Conservation (phyloP, 768 basidiomycete species). For the Serendipita sp. region DNA sequence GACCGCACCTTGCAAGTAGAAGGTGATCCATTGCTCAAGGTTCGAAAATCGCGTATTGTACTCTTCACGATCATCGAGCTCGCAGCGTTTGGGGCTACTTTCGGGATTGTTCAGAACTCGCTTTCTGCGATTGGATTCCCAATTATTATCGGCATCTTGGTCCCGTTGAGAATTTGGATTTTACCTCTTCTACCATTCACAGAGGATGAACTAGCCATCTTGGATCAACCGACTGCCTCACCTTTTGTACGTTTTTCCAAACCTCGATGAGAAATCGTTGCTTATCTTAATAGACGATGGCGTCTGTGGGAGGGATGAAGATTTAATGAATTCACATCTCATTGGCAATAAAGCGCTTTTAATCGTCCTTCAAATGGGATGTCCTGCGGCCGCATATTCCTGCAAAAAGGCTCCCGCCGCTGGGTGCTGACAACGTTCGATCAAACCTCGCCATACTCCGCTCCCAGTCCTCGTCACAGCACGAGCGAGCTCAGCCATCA, state of each 20-base stretch:
- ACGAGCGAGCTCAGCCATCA: not conserved
- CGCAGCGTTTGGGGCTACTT: slow-evolving; percentile 70
- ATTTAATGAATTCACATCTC: not conserved
- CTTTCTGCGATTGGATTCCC: slow-evolving; percentile 84
- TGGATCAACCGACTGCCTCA: slow-evolving; percentile 85
- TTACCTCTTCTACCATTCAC: slow-evolving; percentile 66
- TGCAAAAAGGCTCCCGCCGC: slow-evolving; percentile 19
- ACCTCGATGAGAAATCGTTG: not conserved
- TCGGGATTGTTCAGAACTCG: slow-evolving; percentile 66
- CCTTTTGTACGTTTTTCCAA: slow-evolving; percentile 44
- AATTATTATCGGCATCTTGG: slow-evolving; percentile 65
- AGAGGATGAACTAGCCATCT: slow-evolving; percentile 54
- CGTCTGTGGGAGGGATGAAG: slow-evolving; percentile 11
- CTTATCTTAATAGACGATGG: slow-evolving; percentile 11
- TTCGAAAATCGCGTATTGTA: slow-evolving; percentile 56
- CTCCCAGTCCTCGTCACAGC: not conserved
- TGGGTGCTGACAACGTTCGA: not conserved
- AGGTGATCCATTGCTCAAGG: slow-evolving; percentile 55
- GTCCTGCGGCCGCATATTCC: slow-evolving; percentile 20
- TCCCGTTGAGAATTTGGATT: slow-evolving; percentile 57
- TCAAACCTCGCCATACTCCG: not conserved
- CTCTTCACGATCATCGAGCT: slow-evolving; percentile 64
- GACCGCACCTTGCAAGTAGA: slow-evolving; percentile 47
- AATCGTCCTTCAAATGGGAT: slow-evolving; percentile 4
- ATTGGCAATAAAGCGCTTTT: not conserved